These are phyloP conservation scores for Curvularia lunata DNA, from an alignment of 2,329 filamentous ascomycete genomes.

Conservation along the genomic window DNA sequence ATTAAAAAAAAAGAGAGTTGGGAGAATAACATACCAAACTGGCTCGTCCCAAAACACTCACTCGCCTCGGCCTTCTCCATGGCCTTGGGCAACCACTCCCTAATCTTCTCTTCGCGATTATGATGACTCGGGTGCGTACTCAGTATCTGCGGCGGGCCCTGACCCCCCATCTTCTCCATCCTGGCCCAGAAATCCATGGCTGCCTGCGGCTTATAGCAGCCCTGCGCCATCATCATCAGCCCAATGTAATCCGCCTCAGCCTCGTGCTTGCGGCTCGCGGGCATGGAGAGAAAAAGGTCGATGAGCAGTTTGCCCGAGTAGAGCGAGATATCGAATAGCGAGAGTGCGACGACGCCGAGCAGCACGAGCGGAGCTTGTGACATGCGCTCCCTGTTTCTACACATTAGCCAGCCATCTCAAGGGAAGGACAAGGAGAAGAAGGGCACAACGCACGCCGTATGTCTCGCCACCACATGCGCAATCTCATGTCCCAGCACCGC, in stretches of 20 bases:
- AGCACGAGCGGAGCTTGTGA: slow-evolving; percentile 53
- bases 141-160: slow-evolving; percentile 70
- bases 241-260: slow-evolving; percentile 82
- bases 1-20: background rate
- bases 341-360: slow-evolving; percentile 47
- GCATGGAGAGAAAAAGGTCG: slow-evolving; percentile 69
- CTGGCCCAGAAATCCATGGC: slow-evolving; percentile 67
- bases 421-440: background rate
- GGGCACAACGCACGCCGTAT: slow-evolving; percentile 38
- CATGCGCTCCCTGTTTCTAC: slow-evolving; percentile 60
- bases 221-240: slow-evolving; percentile 81
- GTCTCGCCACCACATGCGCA: slow-evolving; percentile 66
- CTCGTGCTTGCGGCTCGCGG: slow-evolving; percentile 74
- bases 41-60: slow-evolving; percentile 34
- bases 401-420: no score
- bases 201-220: slow-evolving; percentile 74
- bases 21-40: slow-evolving; percentile 20
- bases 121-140: slow-evolving; percentile 78
- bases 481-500: slow-evolving; percentile 82
- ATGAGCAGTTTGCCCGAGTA: slow-evolving; percentile 55
- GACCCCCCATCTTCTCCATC: slow-evolving; percentile 63
- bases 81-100: slow-evolving; percentile 60
- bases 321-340: slow-evolving; percentile 52
- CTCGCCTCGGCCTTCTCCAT: slow-evolving; percentile 45
- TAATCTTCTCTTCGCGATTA: slow-evolving; percentile 69